phyloP scores from a whole-genome alignment of 2,329 filamentous ascomycete genomes.

The Diaporthe vexans region DNA sequence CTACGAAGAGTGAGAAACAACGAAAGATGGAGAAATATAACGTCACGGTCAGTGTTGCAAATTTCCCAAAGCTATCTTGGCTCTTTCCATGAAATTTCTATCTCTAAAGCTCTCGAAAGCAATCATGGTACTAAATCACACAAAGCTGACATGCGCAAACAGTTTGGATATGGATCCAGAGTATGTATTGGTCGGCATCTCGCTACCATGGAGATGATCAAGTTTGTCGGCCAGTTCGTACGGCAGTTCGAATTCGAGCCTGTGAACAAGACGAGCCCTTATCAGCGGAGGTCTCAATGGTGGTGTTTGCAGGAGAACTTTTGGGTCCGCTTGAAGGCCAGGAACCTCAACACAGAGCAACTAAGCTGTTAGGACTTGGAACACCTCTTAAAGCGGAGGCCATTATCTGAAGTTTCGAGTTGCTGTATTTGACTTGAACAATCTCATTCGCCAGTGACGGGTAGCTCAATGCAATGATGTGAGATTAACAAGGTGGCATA shows the following conservation, averaged over 20 bases:
- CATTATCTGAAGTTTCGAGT: too few species aligned
- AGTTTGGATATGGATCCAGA: conserved; percentile 1
- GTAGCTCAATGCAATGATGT: too few species aligned
- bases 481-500: too few species aligned
- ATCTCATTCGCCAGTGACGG: too few species aligned
- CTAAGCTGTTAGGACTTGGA: too few species aligned
- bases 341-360: neutral
- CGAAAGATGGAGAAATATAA: neutral
- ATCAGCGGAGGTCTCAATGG: conserved; percentile 7
- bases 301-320: conserved; percentile 21
- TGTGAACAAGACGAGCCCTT: neutral
- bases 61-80: too few species aligned
- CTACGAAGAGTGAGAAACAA: neutral
- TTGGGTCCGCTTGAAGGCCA: neutral
- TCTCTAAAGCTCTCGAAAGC: too few species aligned
- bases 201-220: conserved; percentile 8
- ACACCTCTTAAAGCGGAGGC: too few species aligned
- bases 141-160: neutral
- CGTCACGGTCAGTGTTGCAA: neutral
- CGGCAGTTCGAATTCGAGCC: neutral
- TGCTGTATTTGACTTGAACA: too few species aligned
- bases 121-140: neutral
- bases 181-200: conserved; percentile 7
- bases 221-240: conserved; percentile 6
- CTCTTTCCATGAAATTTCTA: too few species aligned